A percentile compares a stretch with the other conserved stretches of the same genome.
Conservation (phyloP, 495 filamentous ascomycete species). For the Aspergillus affinis region DNA sequence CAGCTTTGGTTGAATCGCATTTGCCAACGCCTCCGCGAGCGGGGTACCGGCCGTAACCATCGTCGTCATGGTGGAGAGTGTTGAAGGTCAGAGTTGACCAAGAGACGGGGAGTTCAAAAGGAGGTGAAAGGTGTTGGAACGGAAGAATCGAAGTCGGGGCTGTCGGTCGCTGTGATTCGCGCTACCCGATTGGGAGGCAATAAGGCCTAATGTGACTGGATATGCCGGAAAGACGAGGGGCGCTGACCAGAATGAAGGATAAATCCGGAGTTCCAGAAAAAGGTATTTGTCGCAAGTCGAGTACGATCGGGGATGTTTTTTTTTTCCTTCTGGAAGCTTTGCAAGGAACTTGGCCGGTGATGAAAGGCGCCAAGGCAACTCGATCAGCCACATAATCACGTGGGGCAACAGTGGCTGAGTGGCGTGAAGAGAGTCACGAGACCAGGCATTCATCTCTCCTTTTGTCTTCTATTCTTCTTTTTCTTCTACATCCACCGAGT, state of each 20-base stretch:
- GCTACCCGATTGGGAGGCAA: background rate
- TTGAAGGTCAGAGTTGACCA: background rate
- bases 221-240: background rate
- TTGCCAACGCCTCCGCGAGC: conserved; percentile 76
- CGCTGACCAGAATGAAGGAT: background rate
- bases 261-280: background rate
- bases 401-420: background rate
- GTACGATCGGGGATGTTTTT: background rate
- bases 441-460: no score
- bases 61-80: conserved; percentile 58
- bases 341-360: conserved; percentile 15
- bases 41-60: conserved; percentile 72
- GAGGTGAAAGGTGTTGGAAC: background rate
- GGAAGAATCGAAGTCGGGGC: background rate
- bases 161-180: background rate
- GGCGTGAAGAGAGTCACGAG: background rate
- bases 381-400: conserved; percentile 16
- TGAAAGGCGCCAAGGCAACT: conserved; percentile 20
- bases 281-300: conserved; percentile 2
- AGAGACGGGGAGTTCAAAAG: background rate
- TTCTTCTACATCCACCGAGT: no score
- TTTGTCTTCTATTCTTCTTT: background rate
- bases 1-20: conserved; percentile 84
- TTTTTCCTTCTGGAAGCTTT: background rate
- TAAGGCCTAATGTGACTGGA: background rate